Evolutionary conservation across 2,329 filamentous ascomycete species (phyloP).

Genomic region (Stachybotrys chartarum): DNA sequence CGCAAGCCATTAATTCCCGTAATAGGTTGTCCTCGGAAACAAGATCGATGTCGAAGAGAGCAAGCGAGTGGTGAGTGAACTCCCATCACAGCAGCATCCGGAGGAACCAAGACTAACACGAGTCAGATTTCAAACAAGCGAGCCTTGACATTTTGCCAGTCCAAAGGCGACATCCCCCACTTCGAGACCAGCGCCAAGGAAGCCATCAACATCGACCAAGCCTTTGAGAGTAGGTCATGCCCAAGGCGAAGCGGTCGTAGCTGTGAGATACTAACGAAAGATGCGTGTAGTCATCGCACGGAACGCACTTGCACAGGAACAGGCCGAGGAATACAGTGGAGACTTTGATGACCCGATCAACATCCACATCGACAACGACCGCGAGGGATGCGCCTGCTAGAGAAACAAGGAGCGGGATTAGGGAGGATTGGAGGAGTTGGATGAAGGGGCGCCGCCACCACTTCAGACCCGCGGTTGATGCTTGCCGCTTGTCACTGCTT

Average conservation of each 20-base stretch:
- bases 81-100: too few relatives aligned
- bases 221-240: constrained; percentile 51
- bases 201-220: constrained; percentile 91
- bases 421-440: background rate
- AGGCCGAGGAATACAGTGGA: constrained; percentile 94
- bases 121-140: constrained; percentile 86
- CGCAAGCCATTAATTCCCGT: constrained; percentile 4
- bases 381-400: constrained; percentile 90
- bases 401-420: background rate
- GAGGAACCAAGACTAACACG: too few relatives aligned
- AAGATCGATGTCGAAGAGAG: constrained; percentile 99
- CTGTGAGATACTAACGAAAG: constrained; percentile 2
- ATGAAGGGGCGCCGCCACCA: background rate
- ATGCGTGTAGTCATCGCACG: constrained; percentile 72
- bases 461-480: background rate
- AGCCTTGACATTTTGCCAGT: constrained; percentile 95
- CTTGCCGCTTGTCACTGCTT: background rate
- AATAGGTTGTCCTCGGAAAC: constrained; percentile 87
- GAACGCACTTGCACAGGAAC: constrained; percentile 92
- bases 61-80: constrained; percentile 70
- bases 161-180: constrained; percentile 94
- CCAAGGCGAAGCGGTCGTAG: constrained; percentile 2
- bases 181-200: constrained; percentile 99
- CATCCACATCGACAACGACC: constrained; percentile 91
- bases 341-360: constrained; percentile 98